Base-by-base conservation (phyloP, 257 asterid genomes). In the Solanum clarkiae region DNA sequence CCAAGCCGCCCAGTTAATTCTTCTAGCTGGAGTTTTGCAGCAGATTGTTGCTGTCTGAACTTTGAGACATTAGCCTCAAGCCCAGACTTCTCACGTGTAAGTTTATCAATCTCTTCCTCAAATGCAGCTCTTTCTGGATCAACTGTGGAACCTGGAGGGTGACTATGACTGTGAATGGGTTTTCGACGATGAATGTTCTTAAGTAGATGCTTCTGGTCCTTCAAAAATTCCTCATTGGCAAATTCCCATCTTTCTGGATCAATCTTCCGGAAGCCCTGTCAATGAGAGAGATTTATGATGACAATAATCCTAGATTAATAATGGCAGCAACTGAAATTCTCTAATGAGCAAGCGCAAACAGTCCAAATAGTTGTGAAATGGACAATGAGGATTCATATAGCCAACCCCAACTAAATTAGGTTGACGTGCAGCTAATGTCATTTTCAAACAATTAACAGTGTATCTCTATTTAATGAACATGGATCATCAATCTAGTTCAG, bases 201-300 rank as follows among this genome's bases (percentile, higher is more conserved):
- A 10, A 96, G 98, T 57, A 91, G 95, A 90, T 94, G 98, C 88
- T 95, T 94, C 82, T 95, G 93, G 88, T 93, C 99, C 91, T 95
- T 93, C 87, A 93, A 81, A 88, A 96, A 96, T 12, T 92, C 99
- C 36, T 96, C 99, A 83, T 96, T 95, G 18, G 97, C 95, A 83
- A 96, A 96, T 86, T 94, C 98, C 98, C 98, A 95, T 90, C 86
- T 96, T 91, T 96, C 99, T 12, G 99, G 94, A 88, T 96, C 99
- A 85, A 94, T 92, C 92, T 96, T 96, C 89, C 97, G 89, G 85
- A 96, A 96, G 80, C 99, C 99, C 99, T 95, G 87, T 71, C 83
- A 85, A 75, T 77, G 45, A 84, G 80, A 57, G 80, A 56, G 36
- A n/a, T 22, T 29, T 56, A 55, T 60, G 24, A 63, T n/a, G 47